These are phyloP conservation scores for Myriosclerotinia scirpicola DNA, from an alignment of 2,329 filamentous ascomycete species.

Conservation along the genomic window DNA sequence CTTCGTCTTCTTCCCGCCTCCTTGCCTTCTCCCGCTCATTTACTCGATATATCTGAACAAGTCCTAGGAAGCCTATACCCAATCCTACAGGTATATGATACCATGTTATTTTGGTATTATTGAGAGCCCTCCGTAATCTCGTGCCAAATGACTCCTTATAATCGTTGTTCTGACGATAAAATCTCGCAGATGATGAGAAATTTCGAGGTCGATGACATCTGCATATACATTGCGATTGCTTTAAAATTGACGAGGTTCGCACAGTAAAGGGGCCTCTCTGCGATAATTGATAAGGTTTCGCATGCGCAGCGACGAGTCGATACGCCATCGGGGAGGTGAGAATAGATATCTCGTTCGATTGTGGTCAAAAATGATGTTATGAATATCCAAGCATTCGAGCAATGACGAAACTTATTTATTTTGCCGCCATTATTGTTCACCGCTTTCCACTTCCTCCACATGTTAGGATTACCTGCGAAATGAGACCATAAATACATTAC, in stretches of 20 bases:
- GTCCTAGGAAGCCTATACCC: conserved; percentile 66
- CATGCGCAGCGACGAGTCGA: conserved; percentile 9
- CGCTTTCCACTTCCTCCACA: background rate
- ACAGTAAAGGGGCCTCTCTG: background rate
- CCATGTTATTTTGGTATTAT: conserved; percentile 68
- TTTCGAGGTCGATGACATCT: conserved; percentile 31
- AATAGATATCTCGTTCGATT: conserved; percentile 2
- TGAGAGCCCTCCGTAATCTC: conserved; percentile 57
- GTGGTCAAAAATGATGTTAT: conserved; percentile 9
- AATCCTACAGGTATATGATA: conserved; percentile 69
- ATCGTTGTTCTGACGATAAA: conserved; percentile 32
- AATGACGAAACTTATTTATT: conserved; percentile 21
- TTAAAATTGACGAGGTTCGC: conserved; percentile 20
- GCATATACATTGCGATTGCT: conserved; percentile 28
- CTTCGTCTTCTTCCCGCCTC: conserved; percentile 42
- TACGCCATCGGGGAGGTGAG: conserved; percentile 11
- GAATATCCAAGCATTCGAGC: background rate
- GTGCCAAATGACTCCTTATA: conserved; percentile 39
- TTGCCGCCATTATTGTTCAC: conserved; percentile 10
- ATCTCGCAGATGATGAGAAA: conserved; percentile 37
- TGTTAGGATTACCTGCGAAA: background rate
- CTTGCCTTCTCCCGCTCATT: conserved; percentile 50
- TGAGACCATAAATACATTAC: background rate
- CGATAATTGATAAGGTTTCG: background rate
- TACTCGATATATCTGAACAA: conserved; percentile 63